Evolutionary conservation across 352 stramenopile genomes (phyloP), one percentile per base, ranked within the genome.

Genomic region (Globisporangium parvum): DNA sequence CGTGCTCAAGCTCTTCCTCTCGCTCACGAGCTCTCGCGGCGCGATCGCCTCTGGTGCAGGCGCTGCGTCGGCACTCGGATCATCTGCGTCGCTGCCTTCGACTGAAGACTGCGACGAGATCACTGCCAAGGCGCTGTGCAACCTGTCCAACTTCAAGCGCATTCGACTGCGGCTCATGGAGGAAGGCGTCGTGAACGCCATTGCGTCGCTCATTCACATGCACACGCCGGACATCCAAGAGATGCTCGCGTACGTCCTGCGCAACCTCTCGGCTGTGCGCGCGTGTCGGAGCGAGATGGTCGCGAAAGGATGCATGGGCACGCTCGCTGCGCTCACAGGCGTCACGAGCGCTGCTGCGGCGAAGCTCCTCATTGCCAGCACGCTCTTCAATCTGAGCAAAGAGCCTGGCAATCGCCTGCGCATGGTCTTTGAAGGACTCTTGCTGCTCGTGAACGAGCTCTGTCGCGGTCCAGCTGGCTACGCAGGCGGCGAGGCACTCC

Each of bases 101-200:
- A 21, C 11, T 9, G 70, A 68, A 24, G 63, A 71, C 28, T 70
- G 70, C 42, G 70, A 83, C 28, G 76, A 79, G 39, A 64, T 87
- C 42, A 84, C 71, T 11, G 80, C 84, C 0, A 88, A 86, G 24
- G 88, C 85, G 0, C 68, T 97, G 26, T 95, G 88, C 47, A 97
- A 97, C 61, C 55, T 97, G 0, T 91, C 82, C 21, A 91, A 95
- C 40, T 76, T 96, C 44, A 95, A 91, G 60, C 67, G 72, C 2
- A 71, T 96, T 24, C 82, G 88, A 0, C 57, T 88, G 28, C 79
- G 88, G 35, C 64, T 96, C 2, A 87, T 97, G 60, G 87, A 96
- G 57, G 88, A 97, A 78, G 89, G 88, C 5, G 85, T 95, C 31
- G 74, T 96, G 2, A 75, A 69, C 24, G 80, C 85, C 1, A 70